Conservation (phyloP, 176 grass and related monocot species). For the Otatea glauca region DNA sequence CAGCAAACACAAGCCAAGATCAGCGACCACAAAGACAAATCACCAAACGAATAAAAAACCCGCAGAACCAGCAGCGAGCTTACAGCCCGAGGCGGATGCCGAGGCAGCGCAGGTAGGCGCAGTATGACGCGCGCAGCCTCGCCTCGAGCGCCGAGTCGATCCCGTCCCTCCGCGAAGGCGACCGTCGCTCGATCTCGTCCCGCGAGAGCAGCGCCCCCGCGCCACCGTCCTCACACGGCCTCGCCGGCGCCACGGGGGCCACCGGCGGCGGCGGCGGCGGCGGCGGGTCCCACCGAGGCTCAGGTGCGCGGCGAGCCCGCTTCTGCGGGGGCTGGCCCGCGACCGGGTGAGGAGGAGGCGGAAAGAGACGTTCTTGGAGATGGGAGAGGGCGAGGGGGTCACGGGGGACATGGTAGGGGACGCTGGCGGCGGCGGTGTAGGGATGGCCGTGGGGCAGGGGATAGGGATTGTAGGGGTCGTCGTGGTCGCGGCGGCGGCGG, state of each 20-base stretch:
- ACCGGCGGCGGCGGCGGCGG: not conserved
- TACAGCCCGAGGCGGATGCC: slow-evolving; percentile 61
- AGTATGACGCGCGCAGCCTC: slow-evolving; percentile 69
- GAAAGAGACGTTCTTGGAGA: slow-evolving; percentile 28
- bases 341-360: not conserved
- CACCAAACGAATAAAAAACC: not conserved
- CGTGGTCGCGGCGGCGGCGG: slow-evolving; percentile 42
- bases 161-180: slow-evolving; percentile 67
- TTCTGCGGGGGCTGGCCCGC: slow-evolving; percentile 26
- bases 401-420: slow-evolving; percentile 7
- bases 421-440: not conserved
- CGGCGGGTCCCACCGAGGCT: slow-evolving; percentile 19
- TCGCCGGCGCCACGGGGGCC: not conserved
- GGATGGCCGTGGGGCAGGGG: not conserved
- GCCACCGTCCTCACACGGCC: not conserved
- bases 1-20: slow-evolving; percentile 20
- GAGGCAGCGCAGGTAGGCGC: slow-evolving; percentile 59
- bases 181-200: slow-evolving; percentile 68
- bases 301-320: slow-evolving; percentile 35
- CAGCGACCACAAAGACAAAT: not conserved
- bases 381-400: slow-evolving; percentile 28
- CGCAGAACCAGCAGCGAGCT: not conserved
- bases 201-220: slow-evolving; percentile 50
- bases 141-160: slow-evolving; percentile 62
- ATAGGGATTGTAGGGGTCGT: slow-evolving; percentile 11